Evolutionary conservation across 1,284 basidiomycete species (phyloP).

Genomic region (Ceratobasidium theobromae): DNA sequence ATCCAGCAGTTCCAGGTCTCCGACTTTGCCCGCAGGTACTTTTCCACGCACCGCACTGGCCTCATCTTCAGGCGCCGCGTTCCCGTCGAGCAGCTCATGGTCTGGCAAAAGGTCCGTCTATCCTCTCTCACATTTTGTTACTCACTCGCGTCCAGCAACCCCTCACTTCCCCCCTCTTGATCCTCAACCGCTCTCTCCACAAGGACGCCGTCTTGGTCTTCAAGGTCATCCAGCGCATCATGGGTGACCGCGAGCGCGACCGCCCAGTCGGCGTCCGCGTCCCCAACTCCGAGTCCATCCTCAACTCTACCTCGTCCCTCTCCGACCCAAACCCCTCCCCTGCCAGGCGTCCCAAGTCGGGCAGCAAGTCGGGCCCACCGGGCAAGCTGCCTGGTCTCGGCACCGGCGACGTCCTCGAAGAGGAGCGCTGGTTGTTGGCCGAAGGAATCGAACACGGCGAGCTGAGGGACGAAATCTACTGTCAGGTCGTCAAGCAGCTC

Average conservation of each 20-base stretch:
- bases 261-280: slow-evolving; percentile 52
- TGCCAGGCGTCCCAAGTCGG: slow-evolving; percentile 2
- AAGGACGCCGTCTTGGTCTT: slow-evolving; percentile 81
- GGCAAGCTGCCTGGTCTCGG: slow-evolving; percentile 43
- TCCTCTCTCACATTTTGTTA: slow-evolving; percentile 14
- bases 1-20: slow-evolving; percentile 83
- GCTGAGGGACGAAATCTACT: slow-evolving; percentile 88
- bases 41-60: slow-evolving; percentile 82
- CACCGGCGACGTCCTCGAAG: slow-evolving; percentile 61
- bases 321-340: slow-evolving; percentile 23
- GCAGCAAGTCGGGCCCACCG: slow-evolving; percentile 20
- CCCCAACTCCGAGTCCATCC: slow-evolving; percentile 38
- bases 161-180: slow-evolving; percentile 70
- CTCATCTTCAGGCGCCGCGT: slow-evolving; percentile 79
- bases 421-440: slow-evolving; percentile 81
- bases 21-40: slow-evolving; percentile 81
- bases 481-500: slow-evolving; percentile 88
- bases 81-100: slow-evolving; percentile 81
- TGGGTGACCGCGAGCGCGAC: slow-evolving; percentile 85
- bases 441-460: slow-evolving; percentile 77
- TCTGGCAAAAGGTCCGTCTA: slow-evolving; percentile 74
- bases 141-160: slow-evolving; percentile 49
- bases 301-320: neutral
- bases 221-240: slow-evolving; percentile 85
- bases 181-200: slow-evolving; percentile 63